Percentiles rank a stretch among this genome's conserved stretches.
phyloP scores from a whole-genome alignment of 2,329 filamentous ascomycete genomes.

The Diaporthe vexans region DNA sequence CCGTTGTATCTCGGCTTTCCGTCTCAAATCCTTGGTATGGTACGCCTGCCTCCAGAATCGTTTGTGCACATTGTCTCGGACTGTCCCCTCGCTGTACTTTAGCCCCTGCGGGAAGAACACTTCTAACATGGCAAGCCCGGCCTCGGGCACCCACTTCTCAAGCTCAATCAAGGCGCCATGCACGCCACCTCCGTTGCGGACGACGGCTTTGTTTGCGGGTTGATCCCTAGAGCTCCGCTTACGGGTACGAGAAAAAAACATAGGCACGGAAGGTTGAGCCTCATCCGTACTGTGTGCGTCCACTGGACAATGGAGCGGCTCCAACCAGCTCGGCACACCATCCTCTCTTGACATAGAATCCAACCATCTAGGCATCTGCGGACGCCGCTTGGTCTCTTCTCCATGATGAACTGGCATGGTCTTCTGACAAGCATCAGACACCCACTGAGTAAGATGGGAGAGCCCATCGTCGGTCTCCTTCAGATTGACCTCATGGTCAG shows the following conservation, averaged over 20 bases:
- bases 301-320: neutral
- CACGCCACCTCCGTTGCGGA: constrained; percentile 38
- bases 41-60: constrained; percentile 42
- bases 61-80: constrained; percentile 41
- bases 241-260: neutral
- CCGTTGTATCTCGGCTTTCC: neutral
- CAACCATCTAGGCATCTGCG: neutral
- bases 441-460: neutral
- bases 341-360: neutral
- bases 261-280: no score
- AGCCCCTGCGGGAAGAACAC: constrained; percentile 40
- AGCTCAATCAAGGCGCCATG: constrained; percentile 43
- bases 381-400: neutral
- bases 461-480: neutral
- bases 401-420: neutral
- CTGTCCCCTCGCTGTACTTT: constrained; percentile 33
- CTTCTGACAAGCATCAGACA: neutral
- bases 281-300: neutral
- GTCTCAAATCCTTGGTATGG: constrained; percentile 10
- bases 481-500: neutral
- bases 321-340: neutral
- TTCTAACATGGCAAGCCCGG: constrained; percentile 41
- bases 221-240: no score
- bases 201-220: neutral
- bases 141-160: constrained; percentile 44